phyloP scores from a whole-genome alignment of 495 filamentous ascomycete genomes.

The Podospora pseudoanserina region DNA sequence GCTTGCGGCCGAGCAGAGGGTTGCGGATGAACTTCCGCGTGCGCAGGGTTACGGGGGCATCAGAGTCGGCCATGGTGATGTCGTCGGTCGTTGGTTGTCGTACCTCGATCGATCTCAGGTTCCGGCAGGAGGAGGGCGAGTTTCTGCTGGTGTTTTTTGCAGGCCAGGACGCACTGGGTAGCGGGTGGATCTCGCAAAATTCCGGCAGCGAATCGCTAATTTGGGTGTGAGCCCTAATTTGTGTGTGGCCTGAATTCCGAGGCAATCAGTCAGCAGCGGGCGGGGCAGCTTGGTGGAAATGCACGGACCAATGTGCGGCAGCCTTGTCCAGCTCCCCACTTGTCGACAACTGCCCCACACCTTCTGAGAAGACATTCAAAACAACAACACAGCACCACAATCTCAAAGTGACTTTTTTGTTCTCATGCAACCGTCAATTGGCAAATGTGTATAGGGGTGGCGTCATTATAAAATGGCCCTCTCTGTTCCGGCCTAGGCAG shows the following conservation, averaged over 20 bases:
- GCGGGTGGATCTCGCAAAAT: constrained; percentile 31
- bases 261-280: constrained; percentile 1
- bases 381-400: neutral
- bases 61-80: constrained; percentile 75
- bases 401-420: neutral
- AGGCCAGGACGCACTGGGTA: constrained; percentile 18
- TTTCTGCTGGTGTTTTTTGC: constrained; percentile 33
- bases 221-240: constrained; percentile 35
- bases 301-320: neutral
- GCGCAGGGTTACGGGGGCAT: constrained; percentile 85
- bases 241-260: constrained; percentile 19
- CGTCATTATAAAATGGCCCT: constrained; percentile 49
- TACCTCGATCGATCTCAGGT: constrained; percentile 26
- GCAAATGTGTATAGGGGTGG: constrained; percentile 43
- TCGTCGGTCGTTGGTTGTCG: constrained; percentile 25
- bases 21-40: constrained; percentile 99
- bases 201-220: constrained; percentile 24
- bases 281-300: neutral
- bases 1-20: constrained; percentile 94
- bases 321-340: neutral
- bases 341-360: neutral
- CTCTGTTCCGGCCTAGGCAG: constrained; percentile 34
- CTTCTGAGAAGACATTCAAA: neutral
- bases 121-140: constrained; percentile 24
- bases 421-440: constrained; percentile 23